Conservation (phyloP, 2,329 filamentous ascomycete species). For the Curvularia hawaiiensis region DNA sequence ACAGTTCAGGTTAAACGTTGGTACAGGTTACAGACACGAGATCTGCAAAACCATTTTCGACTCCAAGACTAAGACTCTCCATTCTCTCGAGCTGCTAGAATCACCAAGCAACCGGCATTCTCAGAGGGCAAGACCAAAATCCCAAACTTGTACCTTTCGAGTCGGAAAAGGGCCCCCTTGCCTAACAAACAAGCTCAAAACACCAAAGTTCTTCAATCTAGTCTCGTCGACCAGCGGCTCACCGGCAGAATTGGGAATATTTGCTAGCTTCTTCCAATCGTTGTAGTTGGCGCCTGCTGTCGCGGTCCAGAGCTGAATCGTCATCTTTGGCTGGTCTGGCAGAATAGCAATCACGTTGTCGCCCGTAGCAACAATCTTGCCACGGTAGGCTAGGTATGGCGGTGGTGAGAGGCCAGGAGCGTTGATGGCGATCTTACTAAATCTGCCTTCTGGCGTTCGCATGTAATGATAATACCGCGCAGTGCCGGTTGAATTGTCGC, state of each 20-base stretch:
- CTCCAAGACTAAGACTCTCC: neutral
- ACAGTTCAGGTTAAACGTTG: neutral
- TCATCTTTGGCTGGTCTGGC: slow-evolving; percentile 38
- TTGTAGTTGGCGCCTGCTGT: slow-evolving; percentile 34
- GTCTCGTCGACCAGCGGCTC: slow-evolving; percentile 43
- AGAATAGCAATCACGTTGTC: slow-evolving; percentile 39
- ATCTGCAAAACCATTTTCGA: neutral
- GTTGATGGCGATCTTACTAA: slow-evolving; percentile 41
- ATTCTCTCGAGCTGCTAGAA: fast-evolving
- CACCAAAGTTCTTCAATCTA: slow-evolving; percentile 27
- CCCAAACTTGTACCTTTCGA: slow-evolving; percentile 44
- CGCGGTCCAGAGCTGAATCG: slow-evolving; percentile 36
- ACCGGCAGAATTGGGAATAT: slow-evolving; percentile 38
- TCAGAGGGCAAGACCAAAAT: slow-evolving; percentile 28
- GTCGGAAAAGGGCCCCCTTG: slow-evolving; percentile 42
- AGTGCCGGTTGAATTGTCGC: slow-evolving; percentile 46
- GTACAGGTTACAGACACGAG: neutral
- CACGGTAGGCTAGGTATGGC: slow-evolving; percentile 41
- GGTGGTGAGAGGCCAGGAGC: slow-evolving; percentile 35
- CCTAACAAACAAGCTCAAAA: slow-evolving; percentile 43
- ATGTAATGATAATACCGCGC: slow-evolving; percentile 43
- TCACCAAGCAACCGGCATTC: neutral
- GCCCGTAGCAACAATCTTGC: slow-evolving; percentile 36
- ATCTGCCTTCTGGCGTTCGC: slow-evolving; percentile 33
- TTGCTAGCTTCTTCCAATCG: slow-evolving; percentile 40